Evolutionary conservation across 2,329 filamentous ascomycete species (phyloP).

Genomic region (Xylariales sp.): DNA sequence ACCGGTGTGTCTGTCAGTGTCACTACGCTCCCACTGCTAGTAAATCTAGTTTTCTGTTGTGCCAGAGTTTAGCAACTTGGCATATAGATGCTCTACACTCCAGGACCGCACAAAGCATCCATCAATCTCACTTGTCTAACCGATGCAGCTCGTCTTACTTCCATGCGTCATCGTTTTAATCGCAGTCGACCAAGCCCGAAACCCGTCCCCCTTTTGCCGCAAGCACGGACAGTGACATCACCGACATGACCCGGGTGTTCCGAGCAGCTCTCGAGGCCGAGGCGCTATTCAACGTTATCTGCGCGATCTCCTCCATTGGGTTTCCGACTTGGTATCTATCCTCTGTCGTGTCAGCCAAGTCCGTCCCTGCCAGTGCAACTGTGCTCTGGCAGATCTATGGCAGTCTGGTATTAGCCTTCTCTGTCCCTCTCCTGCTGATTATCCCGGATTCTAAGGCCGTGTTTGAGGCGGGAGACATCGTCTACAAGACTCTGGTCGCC

Average conservation of each 20-base stretch:
- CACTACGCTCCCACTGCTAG: too few species aligned
- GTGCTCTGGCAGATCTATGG: slow-evolving; percentile 18
- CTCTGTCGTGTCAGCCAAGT: slow-evolving; percentile 9
- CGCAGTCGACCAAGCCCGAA: too few species aligned
- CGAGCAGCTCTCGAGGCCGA: slow-evolving; percentile 15
- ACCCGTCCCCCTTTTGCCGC: too few species aligned
- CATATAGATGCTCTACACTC: too few species aligned
- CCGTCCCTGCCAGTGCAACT: slow-evolving; percentile 14
- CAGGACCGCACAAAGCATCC: too few species aligned
- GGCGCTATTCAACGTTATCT: slow-evolving; percentile 16
- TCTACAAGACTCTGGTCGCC: slow-evolving; percentile 17
- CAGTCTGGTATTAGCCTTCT: slow-evolving; percentile 16
- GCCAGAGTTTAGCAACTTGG: too few species aligned
- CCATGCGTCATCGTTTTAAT: too few species aligned
- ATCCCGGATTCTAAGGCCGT: slow-evolving; percentile 13
- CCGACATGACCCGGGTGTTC: slow-evolving; percentile 17
- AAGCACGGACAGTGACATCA: too few species aligned
- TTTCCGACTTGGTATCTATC: slow-evolving; percentile 18
- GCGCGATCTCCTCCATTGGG: slow-evolving; percentile 14
- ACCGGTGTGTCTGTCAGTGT: too few species aligned
- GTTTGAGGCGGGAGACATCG: slow-evolving; percentile 14
- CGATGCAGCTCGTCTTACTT: too few species aligned
- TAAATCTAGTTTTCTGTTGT: too few species aligned
- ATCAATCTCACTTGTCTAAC: too few species aligned
- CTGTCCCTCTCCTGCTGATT: slow-evolving; percentile 15